Percentiles rank a stretch among this genome's conserved stretches.
phyloP scores from a whole-genome alignment of 2,329 filamentous ascomycete species.

The Colletotrichum filicis region DNA sequence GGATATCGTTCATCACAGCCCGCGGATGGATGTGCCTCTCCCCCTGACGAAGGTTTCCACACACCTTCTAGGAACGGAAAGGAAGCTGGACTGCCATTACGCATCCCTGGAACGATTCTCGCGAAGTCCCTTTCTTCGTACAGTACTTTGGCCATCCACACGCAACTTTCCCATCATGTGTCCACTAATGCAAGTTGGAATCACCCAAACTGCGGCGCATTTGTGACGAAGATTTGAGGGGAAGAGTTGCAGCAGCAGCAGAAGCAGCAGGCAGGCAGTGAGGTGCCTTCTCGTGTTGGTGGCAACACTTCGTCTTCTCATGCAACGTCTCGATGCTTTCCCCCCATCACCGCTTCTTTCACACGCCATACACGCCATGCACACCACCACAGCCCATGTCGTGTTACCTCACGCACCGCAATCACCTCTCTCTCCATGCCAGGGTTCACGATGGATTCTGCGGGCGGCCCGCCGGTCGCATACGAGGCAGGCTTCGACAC shows the following conservation, averaged over 20 bases:
- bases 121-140: slow-evolving; percentile 29
- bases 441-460: slow-evolving; percentile 4
- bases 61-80: not conserved
- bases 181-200: slow-evolving; percentile 28
- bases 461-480: slow-evolving; percentile 24
- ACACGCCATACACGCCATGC: not conserved
- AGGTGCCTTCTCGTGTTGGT: slow-evolving; percentile 13
- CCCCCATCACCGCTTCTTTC: slow-evolving; percentile 7
- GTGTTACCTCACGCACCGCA: slow-evolving; percentile 2
- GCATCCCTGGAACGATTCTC: not conserved
- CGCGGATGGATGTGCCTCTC: not conserved
- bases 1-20: slow-evolving; percentile 3
- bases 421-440: not conserved
- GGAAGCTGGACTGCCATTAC: not conserved
- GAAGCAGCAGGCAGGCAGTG: not conserved
- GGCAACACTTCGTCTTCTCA: not conserved
- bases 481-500: slow-evolving; percentile 2
- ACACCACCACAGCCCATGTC: not conserved
- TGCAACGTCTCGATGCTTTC: not conserved
- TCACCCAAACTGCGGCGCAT: slow-evolving; percentile 22
- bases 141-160: slow-evolving; percentile 31
- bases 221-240: slow-evolving; percentile 1
- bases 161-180: slow-evolving; percentile 14
- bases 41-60: not conserved
- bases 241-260: not conserved